A percentile compares a stretch with the other conserved stretches of the same genome.
Evolutionary conservation across 768 basidiomycete species (phyloP).

Genomic region (Mycena haematopus): DNA sequence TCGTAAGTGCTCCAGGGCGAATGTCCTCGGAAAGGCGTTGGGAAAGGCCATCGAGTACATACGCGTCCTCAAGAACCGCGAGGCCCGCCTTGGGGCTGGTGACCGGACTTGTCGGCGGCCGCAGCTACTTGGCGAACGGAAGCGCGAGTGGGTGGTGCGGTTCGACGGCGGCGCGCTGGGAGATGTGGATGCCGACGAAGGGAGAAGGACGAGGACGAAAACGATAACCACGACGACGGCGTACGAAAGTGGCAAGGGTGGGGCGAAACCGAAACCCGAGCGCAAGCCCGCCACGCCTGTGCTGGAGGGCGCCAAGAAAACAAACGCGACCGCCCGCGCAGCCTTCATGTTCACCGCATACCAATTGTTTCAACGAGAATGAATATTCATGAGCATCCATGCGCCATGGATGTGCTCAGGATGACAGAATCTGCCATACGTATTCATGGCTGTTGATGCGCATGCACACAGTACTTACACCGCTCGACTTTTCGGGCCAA

Average conservation of each 20-base stretch:
- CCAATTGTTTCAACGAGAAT: no score
- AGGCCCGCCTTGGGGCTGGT: slow-evolving; percentile 71
- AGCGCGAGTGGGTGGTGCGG: slow-evolving; percentile 70
- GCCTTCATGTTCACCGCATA: no score
- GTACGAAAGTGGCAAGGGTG: no score
- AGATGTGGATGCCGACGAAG: slow-evolving; percentile 34
- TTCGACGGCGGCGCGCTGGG: slow-evolving; percentile 71
- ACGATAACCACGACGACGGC: slow-evolving; percentile 57
- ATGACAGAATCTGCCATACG: no score
- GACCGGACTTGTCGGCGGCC: slow-evolving; percentile 72
- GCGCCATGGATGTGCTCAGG: no score
- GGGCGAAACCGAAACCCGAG: slow-evolving; percentile 54
- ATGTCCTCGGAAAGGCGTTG: slow-evolving; percentile 90
- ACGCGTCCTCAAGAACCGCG: slow-evolving; percentile 83
- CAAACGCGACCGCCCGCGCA: slow-evolving; percentile 77
- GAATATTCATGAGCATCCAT: no score
- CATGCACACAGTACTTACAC: no score
- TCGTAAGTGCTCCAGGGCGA: slow-evolving; percentile 93
- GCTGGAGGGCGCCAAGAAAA: slow-evolving; percentile 69
- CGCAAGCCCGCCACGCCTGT: slow-evolving; percentile 32
- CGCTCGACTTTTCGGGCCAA: no score
- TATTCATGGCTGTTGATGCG: no score
- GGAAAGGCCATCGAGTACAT: slow-evolving; percentile 94
- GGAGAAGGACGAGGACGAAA: slow-evolving; percentile 51
- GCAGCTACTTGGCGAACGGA: no score